These are phyloP conservation scores for Pseudofabraea citricarpa DNA, from an alignment of 2,329 filamentous ascomycete genomes.

Conservation along the genomic window DNA sequence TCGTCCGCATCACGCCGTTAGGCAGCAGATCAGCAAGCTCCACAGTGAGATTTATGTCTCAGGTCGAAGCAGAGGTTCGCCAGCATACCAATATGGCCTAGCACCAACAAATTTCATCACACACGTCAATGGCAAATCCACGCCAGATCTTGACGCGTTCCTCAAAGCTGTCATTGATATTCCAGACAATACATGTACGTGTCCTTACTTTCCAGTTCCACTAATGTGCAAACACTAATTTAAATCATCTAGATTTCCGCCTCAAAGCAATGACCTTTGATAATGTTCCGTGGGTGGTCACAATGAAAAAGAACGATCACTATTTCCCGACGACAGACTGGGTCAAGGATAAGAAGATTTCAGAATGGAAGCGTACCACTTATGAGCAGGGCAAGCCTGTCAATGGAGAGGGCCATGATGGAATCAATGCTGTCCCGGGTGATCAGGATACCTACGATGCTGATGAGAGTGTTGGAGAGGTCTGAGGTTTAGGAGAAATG, in stretches of 20 bases:
- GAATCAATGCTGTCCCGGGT: constrained; percentile 22
- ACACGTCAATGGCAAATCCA: constrained; percentile 85
- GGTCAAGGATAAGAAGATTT: constrained; percentile 58
- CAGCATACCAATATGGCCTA: constrained; percentile 84
- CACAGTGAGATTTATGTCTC: constrained; percentile 97
- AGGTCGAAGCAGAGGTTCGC: constrained; percentile 76
- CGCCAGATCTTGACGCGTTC: constrained; percentile 77
- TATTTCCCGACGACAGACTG: constrained; percentile 75
- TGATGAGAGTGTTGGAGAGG: neutral
- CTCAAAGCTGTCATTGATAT: constrained; percentile 79
- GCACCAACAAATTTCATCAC: constrained; percentile 97
- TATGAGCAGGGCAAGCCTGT: constrained; percentile 53
- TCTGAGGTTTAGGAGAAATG: neutral
- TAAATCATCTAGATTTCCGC: constrained; percentile 65
- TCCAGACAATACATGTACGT: constrained; percentile 84
- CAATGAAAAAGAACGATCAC: constrained; percentile 99
- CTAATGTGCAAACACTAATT: constrained; percentile 9
- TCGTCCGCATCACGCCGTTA: constrained; percentile 89
- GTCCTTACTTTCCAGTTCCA: neutral
- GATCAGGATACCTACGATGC: constrained; percentile 7
- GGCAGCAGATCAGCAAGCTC: constrained; percentile 94
- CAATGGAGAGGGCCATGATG: constrained; percentile 44
- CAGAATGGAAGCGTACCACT: constrained; percentile 59
- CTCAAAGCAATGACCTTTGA: constrained; percentile 98
- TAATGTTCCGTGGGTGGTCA: constrained; percentile 98